Evolutionary conservation across 306 rosid species (phyloP).

Genomic region (Nissolia schottii): DNA sequence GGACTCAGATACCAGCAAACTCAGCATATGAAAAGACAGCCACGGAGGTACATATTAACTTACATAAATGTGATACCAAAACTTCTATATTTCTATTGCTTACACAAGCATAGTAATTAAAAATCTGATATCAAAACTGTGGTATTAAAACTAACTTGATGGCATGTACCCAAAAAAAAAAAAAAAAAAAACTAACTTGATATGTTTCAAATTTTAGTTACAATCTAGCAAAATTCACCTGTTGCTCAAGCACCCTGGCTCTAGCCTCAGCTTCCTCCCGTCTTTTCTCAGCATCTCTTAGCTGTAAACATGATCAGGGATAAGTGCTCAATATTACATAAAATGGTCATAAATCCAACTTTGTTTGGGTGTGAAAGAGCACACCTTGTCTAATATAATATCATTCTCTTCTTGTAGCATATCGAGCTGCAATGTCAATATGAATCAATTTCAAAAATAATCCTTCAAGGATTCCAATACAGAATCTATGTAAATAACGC

Average conservation of each 20-base stretch:
- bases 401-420: conserved; percentile 91
- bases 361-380: conserved; percentile 17
- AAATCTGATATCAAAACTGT: conserved; percentile 4
- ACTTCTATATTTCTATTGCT: not conserved
- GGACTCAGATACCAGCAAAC: conserved; percentile 15
- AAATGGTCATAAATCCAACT: not conserved
- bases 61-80: not conserved
- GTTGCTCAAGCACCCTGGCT: conserved; percentile 85
- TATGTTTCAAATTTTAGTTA: not conserved
- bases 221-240: conserved; percentile 46
- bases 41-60: not conserved
- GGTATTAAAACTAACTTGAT: conserved; percentile 4
- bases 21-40: not conserved
- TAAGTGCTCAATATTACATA: conserved; percentile 26
- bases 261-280: conserved; percentile 84
- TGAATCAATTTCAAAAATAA: conserved; percentile 30
- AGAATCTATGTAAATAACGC: conserved; percentile 17
- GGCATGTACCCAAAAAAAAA: too few relatives aligned
- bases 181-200: conserved; percentile 1
- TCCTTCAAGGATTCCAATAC: not conserved
- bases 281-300: conserved; percentile 71
- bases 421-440: conserved; percentile 74
- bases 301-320: conserved; percentile 49
- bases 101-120: not conserved
- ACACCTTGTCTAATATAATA: conserved; percentile 59